A percentile compares a stretch with the other conserved stretches of the same genome.
Evolutionary conservation across 2,329 filamentous ascomycete genomes (phyloP).

Genomic region (Diaporthe ampelina): DNA sequence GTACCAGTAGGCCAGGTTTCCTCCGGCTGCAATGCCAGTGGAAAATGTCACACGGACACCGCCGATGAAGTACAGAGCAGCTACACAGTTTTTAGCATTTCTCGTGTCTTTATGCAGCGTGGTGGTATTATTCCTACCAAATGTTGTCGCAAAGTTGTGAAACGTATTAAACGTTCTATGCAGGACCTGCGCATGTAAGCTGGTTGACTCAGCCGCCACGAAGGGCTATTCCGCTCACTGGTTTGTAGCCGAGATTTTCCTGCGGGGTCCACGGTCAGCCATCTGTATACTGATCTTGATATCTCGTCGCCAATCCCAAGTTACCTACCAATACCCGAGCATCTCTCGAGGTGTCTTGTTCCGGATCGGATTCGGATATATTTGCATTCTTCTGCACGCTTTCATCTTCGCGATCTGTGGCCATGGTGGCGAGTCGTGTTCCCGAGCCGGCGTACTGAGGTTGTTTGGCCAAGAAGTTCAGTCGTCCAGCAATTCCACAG

Average conservation of each 20-base stretch:
- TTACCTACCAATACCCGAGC: constrained; percentile 1
- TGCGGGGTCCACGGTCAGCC: constrained; percentile 41
- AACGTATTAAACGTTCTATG: constrained; percentile 69
- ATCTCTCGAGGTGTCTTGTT: constrained; percentile 19
- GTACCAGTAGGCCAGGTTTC: constrained; percentile 72
- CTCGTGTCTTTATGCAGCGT: not conserved
- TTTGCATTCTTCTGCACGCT: constrained; percentile 19
- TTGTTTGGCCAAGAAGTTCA: not conserved
- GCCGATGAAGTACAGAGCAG: constrained; percentile 72
- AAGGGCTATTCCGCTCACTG: constrained; percentile 54
- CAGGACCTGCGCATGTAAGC: constrained; percentile 58
- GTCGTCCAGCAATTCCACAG: not conserved
- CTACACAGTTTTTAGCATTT: constrained; percentile 51
- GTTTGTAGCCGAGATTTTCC: constrained; percentile 68
- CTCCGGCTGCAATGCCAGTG: constrained; percentile 73
- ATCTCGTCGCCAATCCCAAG: not conserved
- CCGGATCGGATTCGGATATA: not conserved
- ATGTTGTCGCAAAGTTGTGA: constrained; percentile 72
- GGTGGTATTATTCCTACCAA: constrained; percentile 56
- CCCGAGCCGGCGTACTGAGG: not conserved
- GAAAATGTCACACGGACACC: constrained; percentile 72
- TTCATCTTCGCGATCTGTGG: not conserved
- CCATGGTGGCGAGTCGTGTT: not conserved
- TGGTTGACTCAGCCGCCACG: constrained; percentile 17
- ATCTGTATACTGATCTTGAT: not conserved